phyloP scores from a whole-genome alignment of 352 stramenopile species.

The Phytopythium helicoides region DNA sequence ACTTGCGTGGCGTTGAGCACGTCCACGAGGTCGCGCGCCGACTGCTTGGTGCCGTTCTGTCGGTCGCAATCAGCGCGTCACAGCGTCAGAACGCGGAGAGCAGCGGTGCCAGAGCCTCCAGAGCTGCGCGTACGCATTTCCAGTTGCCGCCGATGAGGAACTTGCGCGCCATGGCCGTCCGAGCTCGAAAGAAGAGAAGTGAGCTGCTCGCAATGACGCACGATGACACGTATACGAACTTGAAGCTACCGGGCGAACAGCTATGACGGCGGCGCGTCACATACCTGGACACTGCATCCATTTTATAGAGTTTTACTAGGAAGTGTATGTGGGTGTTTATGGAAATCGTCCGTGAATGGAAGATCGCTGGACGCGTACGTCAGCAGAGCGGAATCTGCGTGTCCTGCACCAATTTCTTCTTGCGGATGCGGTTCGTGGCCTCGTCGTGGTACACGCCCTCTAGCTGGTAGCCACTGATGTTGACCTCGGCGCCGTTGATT shows the following conservation, averaged over 20 bases:
- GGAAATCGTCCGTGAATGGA: too few species aligned
- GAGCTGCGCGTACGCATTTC: constrained; percentile 80
- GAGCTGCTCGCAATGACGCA: background rate
- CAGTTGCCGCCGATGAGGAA: constrained; percentile 94
- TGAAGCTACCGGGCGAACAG: constrained; percentile 12
- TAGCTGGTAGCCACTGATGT: constrained; percentile 14
- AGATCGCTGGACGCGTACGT: too few species aligned
- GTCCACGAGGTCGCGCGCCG: constrained; percentile 80
- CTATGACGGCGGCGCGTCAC: background rate
- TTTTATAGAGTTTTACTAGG: too few species aligned
- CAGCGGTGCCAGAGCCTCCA: background rate
- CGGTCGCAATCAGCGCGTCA: background rate
- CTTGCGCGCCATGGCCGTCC: constrained; percentile 66
- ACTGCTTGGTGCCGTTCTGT: constrained; percentile 76
- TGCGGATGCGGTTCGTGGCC: constrained; percentile 9
- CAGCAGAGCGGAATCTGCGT: constrained; percentile 18
- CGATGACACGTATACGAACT: constrained; percentile 6
- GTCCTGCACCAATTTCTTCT: constrained; percentile 9
- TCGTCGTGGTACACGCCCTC: constrained; percentile 15
- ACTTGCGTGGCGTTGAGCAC: constrained; percentile 81
- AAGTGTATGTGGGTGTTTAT: too few species aligned
- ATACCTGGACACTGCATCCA: too few species aligned
- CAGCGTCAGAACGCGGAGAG: background rate
- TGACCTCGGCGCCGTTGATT: constrained; percentile 9
- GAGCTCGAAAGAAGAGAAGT: background rate